phyloP scores from a whole-genome alignment of 169 alveolate genomes.

The Eimeria nieschulzi region DNA sequence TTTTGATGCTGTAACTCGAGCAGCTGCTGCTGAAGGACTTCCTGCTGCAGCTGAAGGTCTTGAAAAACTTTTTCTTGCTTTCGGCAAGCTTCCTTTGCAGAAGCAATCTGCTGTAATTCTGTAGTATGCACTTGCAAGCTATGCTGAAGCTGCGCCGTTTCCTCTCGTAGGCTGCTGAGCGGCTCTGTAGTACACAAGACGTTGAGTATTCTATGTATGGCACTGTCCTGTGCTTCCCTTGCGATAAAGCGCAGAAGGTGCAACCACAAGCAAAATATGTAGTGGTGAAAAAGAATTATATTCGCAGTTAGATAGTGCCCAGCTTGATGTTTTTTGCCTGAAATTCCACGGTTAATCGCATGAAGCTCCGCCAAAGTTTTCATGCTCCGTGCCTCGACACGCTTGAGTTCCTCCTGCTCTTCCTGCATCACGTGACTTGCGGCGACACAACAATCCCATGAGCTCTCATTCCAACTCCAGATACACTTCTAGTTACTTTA shows the following conservation, averaged over 20 bases:
- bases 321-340: background rate
- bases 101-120: background rate
- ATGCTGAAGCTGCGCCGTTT: background rate
- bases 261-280: too few species aligned
- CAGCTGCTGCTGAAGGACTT: background rate
- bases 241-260: too few species aligned
- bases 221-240: too few species aligned
- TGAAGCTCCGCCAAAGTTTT: slow-evolving; percentile 16
- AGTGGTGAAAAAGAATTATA: background rate
- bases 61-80: background rate
- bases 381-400: background rate
- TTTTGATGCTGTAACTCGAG: background rate
- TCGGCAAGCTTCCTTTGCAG: background rate
- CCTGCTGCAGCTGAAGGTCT: background rate
- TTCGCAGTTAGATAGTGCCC: background rate
- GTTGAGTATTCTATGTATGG: too few species aligned
- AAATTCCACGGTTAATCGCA: background rate
- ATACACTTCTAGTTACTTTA: background rate
- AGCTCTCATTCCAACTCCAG: too few species aligned
- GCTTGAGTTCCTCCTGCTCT: slow-evolving; percentile 25
- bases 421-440: background rate
- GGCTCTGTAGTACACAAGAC: background rate
- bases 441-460: too few species aligned
- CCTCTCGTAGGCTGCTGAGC: background rate
- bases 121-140: background rate